Conservation (phyloP, 2,329 filamentous ascomycete genomes). For the Ophiognomonia clavigignenti-juglandacearum region DNA sequence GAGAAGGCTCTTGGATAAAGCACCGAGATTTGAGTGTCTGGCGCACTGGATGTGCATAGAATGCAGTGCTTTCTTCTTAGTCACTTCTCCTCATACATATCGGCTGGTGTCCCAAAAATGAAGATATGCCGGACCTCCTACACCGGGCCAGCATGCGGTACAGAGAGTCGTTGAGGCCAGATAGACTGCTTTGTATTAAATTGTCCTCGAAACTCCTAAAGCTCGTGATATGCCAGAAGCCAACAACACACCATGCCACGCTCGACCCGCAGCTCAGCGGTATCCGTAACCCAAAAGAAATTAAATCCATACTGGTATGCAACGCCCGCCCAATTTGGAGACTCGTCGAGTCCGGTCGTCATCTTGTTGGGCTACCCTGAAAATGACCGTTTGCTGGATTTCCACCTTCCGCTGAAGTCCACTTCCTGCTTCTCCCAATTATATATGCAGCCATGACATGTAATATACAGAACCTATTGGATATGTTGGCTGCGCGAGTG, state of each 20-base stretch:
- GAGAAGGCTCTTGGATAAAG: neutral
- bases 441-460: conserved; percentile 8
- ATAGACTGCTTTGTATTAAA: neutral
- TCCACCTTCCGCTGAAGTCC: too few species aligned
- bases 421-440: conserved; percentile 4
- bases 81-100: too few species aligned
- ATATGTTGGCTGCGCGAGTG: conserved; percentile 1
- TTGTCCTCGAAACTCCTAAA: neutral
- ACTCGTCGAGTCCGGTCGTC: neutral
- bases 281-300: conserved; percentile 6
- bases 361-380: too few species aligned
- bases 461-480: conserved; percentile 13
- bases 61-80: too few species aligned
- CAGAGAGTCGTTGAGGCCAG: neutral
- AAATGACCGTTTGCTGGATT: too few species aligned
- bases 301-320: conserved; percentile 1
- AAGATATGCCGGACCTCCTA: too few species aligned
- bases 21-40: too few species aligned
- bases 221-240: conserved; percentile 5
- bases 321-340: neutral
- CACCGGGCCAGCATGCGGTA: too few species aligned
- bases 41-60: too few species aligned
- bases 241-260: neutral
- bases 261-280: neutral
- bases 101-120: too few species aligned